These are phyloP conservation scores for Crithidia brevicula DNA, from an alignment of 208 protist genomes.

Conservation along the genomic window DNA sequence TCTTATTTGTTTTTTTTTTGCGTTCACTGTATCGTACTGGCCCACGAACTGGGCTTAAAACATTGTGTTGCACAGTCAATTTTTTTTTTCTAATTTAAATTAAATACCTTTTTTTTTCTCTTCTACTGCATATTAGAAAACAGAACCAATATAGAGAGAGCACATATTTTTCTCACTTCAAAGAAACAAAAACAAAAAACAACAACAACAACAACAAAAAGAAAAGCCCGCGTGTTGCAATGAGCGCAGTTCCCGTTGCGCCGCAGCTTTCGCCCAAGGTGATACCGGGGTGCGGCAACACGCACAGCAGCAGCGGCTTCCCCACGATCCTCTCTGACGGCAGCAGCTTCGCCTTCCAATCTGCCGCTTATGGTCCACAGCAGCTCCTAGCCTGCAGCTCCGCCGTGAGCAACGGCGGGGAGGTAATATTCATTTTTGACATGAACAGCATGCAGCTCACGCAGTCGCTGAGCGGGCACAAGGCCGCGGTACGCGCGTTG, in stretches of 20 bases:
- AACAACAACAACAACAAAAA: neutral
- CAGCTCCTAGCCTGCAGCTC: slow-evolving; percentile 75
- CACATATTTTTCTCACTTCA: no score
- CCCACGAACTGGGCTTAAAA: no score
- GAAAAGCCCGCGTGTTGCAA: neutral
- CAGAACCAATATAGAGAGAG: no score
- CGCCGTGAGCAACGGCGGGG: slow-evolving; percentile 34
- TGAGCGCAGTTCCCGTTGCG: neutral
- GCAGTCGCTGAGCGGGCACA: slow-evolving; percentile 74
- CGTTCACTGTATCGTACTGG: no score
- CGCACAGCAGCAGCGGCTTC: slow-evolving; percentile 28
- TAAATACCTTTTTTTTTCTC: no score
- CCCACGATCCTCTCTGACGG: slow-evolving; percentile 33
- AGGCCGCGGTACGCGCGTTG: slow-evolving; percentile 56
- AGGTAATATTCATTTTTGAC: slow-evolving; percentile 72
- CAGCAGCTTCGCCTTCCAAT: slow-evolving; percentile 42
- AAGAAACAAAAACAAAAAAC: no score
- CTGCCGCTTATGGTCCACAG: slow-evolving; percentile 70
- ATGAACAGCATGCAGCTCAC: slow-evolving; percentile 81
- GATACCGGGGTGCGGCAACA: slow-evolving; percentile 32
- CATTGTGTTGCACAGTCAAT: no score
- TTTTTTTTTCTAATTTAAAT: no score
- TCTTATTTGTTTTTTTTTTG: no score
- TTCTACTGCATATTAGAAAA: no score
- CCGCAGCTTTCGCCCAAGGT: slow-evolving; percentile 35